Percentiles rank a stretch among this genome's conserved stretches.
Conservation (phyloP, 2,329 filamentous ascomycete genomes). For the Pseudogymnoascus sp. region DNA sequence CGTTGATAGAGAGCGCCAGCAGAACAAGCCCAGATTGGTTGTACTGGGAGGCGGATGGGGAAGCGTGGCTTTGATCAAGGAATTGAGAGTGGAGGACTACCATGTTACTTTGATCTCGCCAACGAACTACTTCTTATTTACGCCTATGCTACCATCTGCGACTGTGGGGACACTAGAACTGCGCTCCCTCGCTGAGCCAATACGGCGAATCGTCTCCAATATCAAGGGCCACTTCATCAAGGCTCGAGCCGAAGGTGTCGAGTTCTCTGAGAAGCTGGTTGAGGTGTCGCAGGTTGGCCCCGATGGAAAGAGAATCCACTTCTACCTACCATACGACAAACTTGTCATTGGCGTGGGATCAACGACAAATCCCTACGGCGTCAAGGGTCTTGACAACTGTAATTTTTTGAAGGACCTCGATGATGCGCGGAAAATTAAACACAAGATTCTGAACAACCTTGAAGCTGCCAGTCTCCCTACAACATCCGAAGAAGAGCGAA, state of each 20-base stretch:
- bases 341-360: constrained; percentile 88
- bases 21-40: constrained; percentile 86
- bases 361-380: constrained; percentile 88
- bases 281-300: constrained; percentile 72
- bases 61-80: constrained; percentile 84
- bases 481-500: constrained; percentile 79
- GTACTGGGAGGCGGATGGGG: constrained; percentile 94
- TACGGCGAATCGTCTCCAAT: constrained; percentile 71
- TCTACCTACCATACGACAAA: constrained; percentile 97
- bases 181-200: constrained; percentile 85
- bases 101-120: constrained; percentile 94
- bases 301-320: constrained; percentile 65
- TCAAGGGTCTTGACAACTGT: constrained; percentile 88
- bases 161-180: constrained; percentile 93
- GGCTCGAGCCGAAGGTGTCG: constrained; percentile 78
- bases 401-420: constrained; percentile 93
- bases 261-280: constrained; percentile 85
- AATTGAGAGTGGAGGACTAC: constrained; percentile 82
- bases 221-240: constrained; percentile 86
- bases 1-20: constrained; percentile 60
- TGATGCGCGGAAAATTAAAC: constrained; percentile 84
- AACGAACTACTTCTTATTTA: constrained; percentile 95
- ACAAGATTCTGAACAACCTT: constrained; percentile 80
- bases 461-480: constrained; percentile 90
- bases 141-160: constrained; percentile 93